Evolutionary conservation across 768 basidiomycete species (phyloP).

Genomic region (Ephemerocybe angulata): DNA sequence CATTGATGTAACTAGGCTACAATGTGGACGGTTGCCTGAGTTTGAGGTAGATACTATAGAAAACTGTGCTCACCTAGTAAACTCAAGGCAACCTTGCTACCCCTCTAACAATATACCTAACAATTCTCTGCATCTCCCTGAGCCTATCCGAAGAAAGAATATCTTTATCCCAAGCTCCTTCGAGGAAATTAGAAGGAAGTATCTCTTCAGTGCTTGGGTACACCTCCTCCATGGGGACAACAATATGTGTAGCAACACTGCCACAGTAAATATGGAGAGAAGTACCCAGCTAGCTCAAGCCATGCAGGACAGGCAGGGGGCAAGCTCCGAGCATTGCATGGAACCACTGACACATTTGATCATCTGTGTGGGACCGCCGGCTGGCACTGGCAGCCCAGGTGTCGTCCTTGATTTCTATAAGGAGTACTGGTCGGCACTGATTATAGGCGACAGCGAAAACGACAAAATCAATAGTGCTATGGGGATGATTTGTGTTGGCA

Average conservation of each 20-base stretch:
- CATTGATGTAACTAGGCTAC: too few species aligned
- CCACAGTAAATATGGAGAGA: background rate
- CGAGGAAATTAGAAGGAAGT: too few species aligned
- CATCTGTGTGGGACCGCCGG: background rate
- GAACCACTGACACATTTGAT: background rate
- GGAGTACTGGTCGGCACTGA: background rate
- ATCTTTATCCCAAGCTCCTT: too few species aligned
- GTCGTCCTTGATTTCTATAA: background rate
- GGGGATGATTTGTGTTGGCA: background rate
- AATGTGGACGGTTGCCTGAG: too few species aligned
- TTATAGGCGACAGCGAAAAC: background rate
- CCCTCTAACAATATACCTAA: too few species aligned
- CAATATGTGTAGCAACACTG: background rate
- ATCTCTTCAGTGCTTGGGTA: too few species aligned
- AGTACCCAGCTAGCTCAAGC: background rate
- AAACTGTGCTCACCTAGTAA: too few species aligned
- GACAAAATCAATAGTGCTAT: background rate
- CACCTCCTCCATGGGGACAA: too few species aligned
- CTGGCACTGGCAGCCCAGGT: background rate
- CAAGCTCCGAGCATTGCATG: background rate
- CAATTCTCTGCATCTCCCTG: too few species aligned
- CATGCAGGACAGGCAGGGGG: background rate
- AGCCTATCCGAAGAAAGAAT: too few species aligned
- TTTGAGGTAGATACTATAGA: too few species aligned
- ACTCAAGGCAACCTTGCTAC: too few species aligned